Evolutionary conservation across 2,329 filamentous ascomycete genomes (phyloP), one percentile per base, ranked within the genome.

Genomic region (Colletotrichum sp.): DNA sequence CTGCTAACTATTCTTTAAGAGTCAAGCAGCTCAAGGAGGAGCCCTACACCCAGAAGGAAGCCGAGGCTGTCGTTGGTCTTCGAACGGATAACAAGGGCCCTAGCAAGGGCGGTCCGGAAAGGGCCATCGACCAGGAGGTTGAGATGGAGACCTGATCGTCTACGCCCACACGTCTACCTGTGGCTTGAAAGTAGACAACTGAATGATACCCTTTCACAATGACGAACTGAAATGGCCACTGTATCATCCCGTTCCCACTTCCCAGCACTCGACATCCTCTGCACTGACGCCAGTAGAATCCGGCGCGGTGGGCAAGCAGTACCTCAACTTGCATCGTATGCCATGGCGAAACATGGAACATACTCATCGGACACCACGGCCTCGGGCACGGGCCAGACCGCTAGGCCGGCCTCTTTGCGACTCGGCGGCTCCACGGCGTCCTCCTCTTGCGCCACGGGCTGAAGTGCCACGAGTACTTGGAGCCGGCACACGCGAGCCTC

Each of bases 11-110:
- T 24, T 66, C 55, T 65, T 75, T 28, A 98, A 98, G 96, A 83
- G 87, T 98, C 70, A 95, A 96, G 84, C 90, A 95, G 81, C 87
- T 99, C 76, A 92, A 92, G 78, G 95, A 98, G 81, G 95, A 95
- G 80, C 95, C 95, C 12, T 97, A 98, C 85, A 93, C 93, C 7
- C 95, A 98, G 82, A 94, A 95, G 82, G 92, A 96, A 80, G 95
- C 96, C 36, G 95, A 98, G 82, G 95, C 95, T 18, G 95, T 94
- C 1, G 88, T 93, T 44, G 95, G 95, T 52, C 86, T 96, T 72
- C 88, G 90, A 71, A 93, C 92, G 36, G 93, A 96, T 82, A 96
- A 96, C 83, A 91, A 85, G 78, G 80, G 84, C 75, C 76, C 79
- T 44, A 77, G 30, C n/a, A 80, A 81, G 63, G 79, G 82, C 34